Evolutionary conservation across 1,139 yeast species (phyloP), one percentile per base, ranked within the genome.

Genomic region (Sugiyamaella grinbergsii): DNA sequence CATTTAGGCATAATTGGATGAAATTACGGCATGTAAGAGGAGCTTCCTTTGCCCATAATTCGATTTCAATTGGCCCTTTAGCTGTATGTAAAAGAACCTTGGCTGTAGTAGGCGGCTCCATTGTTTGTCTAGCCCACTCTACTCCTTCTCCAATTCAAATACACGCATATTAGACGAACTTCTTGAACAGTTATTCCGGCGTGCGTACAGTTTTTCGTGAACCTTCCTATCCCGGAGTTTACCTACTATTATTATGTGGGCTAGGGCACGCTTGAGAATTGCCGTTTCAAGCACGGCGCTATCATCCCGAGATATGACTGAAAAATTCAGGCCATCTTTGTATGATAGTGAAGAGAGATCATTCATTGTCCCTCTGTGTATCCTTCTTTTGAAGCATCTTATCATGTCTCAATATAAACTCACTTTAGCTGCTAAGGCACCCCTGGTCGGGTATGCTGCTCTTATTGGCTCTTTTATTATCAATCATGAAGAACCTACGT

Each of bases 351-450:
- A 5, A 33, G 10, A 28, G n/a, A 16, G 16, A 29, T 29, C 13
- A 29, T 15, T 16, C 13, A 8, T 11, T 29, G 4, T 29, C 15
- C 19, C 24, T 19, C n/a, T n/a, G n/a, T n/a, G n/a, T n/a, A n/a
- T n/a, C n/a, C n/a, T n/a, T n/a, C n/a, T n/a, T n/a, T n/a, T n/a
- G n/a, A 18, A 23, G 13, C 16, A 29, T 29, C 16, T 29, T 13
- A 49, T 29, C 15, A 54, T 54, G 57, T 54, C 58, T 20, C 47
- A 45, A 29, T 54, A 52, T 39, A 57, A 54, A 42, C 76, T 89
- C 57, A 77, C 83, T 50, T 71, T 91, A 60, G 96, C 96, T 53
- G 91, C 89, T 53, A 90, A 89, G 75, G 95, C 96, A 6, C 86
- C 86, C 36, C 76, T 79, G 47, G 82, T 85, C 53, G 94, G 93